A percentile compares a stretch with the other conserved stretches of the same genome.
Conservation (phyloP, 2,329 filamentous ascomycete genomes). For the Neopestalotiopsis clavispora region DNA sequence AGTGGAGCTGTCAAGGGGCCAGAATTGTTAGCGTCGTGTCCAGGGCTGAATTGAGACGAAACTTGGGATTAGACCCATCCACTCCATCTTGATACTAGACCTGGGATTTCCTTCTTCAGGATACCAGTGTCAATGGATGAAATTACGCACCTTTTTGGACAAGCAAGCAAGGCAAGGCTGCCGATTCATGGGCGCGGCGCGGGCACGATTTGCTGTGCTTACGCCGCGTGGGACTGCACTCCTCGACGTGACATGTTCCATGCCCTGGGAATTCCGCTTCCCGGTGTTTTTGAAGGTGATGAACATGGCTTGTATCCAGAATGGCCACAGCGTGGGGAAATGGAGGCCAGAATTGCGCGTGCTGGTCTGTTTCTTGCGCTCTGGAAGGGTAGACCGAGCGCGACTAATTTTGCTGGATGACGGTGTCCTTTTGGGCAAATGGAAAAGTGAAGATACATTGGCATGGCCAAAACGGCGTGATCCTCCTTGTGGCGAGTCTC, state of each 20-base stretch:
- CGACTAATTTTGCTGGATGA: too few relatives aligned
- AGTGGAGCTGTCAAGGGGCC: constrained; percentile 13
- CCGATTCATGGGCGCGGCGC: constrained; percentile 1
- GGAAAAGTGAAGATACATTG: too few relatives aligned
- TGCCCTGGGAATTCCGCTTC: constrained; percentile 1
- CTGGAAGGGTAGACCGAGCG: not conserved
- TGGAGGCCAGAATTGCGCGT: not conserved
- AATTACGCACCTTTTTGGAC: constrained; percentile 15
- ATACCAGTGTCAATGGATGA: not conserved
- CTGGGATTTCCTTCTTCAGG: not conserved
- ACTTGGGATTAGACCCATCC: not conserved
- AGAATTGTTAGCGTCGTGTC: not conserved
- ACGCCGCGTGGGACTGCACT: constrained; percentile 3
- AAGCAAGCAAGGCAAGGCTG: constrained; percentile 19
- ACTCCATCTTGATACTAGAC: not conserved
- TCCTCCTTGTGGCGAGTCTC: too few relatives aligned
- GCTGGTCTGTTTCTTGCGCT: not conserved
- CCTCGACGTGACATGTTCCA: constrained; percentile 18
- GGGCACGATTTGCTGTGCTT: not conserved
- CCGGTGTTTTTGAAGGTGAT: constrained; percentile 20
- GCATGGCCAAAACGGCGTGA: too few relatives aligned
- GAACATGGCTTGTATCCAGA: constrained; percentile 19
- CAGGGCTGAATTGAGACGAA: not conserved
- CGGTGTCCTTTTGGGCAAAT: too few relatives aligned
- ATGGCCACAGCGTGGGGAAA: not conserved